A percentile compares a stretch with the other conserved stretches of the same genome.
Evolutionary conservation across 2,329 filamentous ascomycete genomes (phyloP).

Genomic region (Alternaria gaisen): DNA sequence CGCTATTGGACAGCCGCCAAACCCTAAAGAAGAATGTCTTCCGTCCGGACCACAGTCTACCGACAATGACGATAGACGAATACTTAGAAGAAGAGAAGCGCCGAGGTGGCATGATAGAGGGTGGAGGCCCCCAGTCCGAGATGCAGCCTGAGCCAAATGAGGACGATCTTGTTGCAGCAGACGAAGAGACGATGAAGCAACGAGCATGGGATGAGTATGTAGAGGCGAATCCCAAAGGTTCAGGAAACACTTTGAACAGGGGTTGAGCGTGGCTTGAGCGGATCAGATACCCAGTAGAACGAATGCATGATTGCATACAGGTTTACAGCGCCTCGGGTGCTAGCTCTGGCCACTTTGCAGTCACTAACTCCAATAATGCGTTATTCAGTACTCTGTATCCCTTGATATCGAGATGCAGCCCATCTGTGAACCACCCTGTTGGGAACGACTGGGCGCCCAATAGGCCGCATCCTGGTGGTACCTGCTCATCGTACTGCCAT

Average conservation of each 20-base stretch:
- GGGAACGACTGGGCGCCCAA: conserved; percentile 41
- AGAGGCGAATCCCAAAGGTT: conserved; percentile 86
- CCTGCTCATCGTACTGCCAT: conserved; percentile 40
- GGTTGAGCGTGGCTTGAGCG: conserved; percentile 55
- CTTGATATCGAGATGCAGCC: conserved; percentile 48
- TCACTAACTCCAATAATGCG: conserved; percentile 30
- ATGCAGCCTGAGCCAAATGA: conserved; percentile 79
- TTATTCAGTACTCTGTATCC: conserved; percentile 43
- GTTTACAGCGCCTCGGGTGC: conserved; percentile 29
- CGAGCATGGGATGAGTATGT: conserved; percentile 94
- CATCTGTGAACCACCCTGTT: conserved; percentile 50
- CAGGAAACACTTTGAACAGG: conserved; percentile 84
- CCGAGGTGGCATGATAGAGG: conserved; percentile 88
- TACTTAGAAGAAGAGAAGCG: conserved; percentile 91
- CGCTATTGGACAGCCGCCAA: conserved; percentile 78
- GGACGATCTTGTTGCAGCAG: conserved; percentile 86
- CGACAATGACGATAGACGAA: conserved; percentile 98
- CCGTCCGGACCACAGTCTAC: conserved; percentile 87
- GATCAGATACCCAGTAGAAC: conserved; percentile 23
- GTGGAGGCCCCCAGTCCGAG: conserved; percentile 79
- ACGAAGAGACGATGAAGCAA: conserved; percentile 91
- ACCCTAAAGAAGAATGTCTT: conserved; percentile 84
- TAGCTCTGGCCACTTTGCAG: conserved; percentile 45
- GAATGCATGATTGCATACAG: not conserved
- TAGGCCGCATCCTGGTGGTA: conserved; percentile 49